Percentiles rank a stretch among this genome's conserved stretches.
phyloP scores from a whole-genome alignment of 1,284 basidiomycete genomes.

The Apiotrichum domesticum region DNA sequence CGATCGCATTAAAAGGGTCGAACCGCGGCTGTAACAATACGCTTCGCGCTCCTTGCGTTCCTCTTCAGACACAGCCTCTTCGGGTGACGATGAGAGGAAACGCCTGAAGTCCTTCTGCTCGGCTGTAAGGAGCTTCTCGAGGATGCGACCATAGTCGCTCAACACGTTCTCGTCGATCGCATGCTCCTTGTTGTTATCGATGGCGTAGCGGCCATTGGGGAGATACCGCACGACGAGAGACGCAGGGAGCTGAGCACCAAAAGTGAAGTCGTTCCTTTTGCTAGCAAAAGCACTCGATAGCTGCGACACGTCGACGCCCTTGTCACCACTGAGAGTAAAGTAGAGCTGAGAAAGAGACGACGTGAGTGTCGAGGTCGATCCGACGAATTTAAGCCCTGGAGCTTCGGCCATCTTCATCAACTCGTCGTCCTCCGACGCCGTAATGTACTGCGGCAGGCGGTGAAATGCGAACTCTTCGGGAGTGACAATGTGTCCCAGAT shows the following conservation, averaged over 20 bases:
- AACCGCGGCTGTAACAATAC: conserved; percentile 66
- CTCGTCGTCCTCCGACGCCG: conserved; percentile 75
- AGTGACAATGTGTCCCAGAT: conserved; percentile 63
- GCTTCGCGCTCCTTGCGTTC: conserved; percentile 56
- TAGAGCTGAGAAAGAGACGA: conserved; percentile 82
- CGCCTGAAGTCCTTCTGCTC: conserved; percentile 60
- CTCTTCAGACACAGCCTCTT: conserved; percentile 39
- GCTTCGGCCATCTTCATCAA: conserved; percentile 59
- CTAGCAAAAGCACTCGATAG: conserved; percentile 58
- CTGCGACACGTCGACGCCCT: conserved; percentile 55
- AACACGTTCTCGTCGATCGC: conserved; percentile 62
- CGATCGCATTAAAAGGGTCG: conserved; percentile 82
- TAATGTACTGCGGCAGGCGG: conserved; percentile 68
- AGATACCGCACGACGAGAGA: conserved; percentile 59
- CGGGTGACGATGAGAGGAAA: conserved; percentile 54
- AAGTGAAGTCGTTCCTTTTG: conserved; percentile 63
- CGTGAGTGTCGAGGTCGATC: conserved; percentile 88
- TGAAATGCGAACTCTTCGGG: conserved; percentile 89
- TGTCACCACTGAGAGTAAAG: conserved; percentile 62
- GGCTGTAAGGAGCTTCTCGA: conserved; percentile 83
- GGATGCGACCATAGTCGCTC: conserved; percentile 73
- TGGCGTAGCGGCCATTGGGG: conserved; percentile 60
- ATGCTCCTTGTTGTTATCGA: conserved; percentile 64
- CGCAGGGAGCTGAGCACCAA: conserved; percentile 73
- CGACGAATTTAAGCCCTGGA: conserved; percentile 57